Evolutionary conservation across 2,329 filamentous ascomycete species (phyloP), one percentile per base, ranked within the genome.

Genomic region (Colletotrichum sp.): DNA sequence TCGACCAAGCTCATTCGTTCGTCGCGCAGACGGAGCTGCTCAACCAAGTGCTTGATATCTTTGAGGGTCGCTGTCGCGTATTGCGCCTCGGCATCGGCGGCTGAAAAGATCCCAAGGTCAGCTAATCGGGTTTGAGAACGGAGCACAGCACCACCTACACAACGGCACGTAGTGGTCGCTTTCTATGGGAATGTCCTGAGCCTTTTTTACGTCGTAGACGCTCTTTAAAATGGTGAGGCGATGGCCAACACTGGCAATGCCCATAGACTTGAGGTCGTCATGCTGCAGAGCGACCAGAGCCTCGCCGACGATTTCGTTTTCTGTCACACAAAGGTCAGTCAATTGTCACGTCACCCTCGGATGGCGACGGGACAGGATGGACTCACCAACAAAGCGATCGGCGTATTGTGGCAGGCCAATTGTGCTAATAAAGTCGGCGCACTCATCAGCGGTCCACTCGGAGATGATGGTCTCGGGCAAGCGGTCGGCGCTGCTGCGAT

Each of bases 151-250:
- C 34, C 64, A 88, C 94, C 81, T 93, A 98, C 96, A 97, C 67
- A 97, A 89, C 49, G 97, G 97, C 68, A 98, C 91, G 84, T 98
- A 99, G 84, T 99, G 95, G 81, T 98, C 96, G 77, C 94, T 93
- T 82, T 99, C 96, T 80, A 98, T 91, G 18, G 95, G 94, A 76
- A 99, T 92, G 81, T 98, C 96, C 82, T 98, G 96, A 78, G 95
- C 95, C 84, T 96, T 94, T 87, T 99, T 99, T 82, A 97, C 93
- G 82, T 99, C 96, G 86, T 98, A 99, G 71, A 99, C 96, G 81
- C 93, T 96, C 87, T 98, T 99, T 75, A 99, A 90, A 74, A 99
- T 98, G 26, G 96, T 98, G 81, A 99, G 89, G 76, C 97, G 93
- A 87, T 99, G 97, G 55, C 97, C 97, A 64, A 98, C 95, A 86